Base-by-base conservation (phyloP, 106 monocot species). In the Hemerocallis citrina region DNA sequence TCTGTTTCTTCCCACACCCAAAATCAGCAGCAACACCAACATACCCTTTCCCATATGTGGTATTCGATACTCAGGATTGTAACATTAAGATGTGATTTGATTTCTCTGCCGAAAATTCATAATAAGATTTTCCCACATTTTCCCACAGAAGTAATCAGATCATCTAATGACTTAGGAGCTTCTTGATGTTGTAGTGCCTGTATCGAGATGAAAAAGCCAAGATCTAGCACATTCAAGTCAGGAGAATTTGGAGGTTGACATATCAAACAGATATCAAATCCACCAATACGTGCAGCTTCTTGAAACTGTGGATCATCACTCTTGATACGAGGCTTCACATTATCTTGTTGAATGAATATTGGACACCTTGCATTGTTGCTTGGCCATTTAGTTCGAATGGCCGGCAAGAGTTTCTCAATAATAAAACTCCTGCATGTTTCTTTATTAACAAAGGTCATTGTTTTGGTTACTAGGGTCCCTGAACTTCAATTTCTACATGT, bases 321-420 rank as follows among this genome's bases (percentile, higher is more conserved):
- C 22, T 23, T 17, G 21, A 52, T 52, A 29, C 25, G 52, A 4
- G 52, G 7, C 28, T 29, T 52, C 25, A 14, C 52, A 52, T 52
- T 52, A 27, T 52, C 52, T 52, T 52, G 52, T 27, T 52, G 52
- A 23, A 52, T 52, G 25, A 21, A 52, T 25, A 52, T 52, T 4
- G 52, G 3, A 8, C 21, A 23, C 7, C 6, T 52, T 20, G 47
- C 4, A 25, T 52, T 23, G 1, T 4, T 9, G 5, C 22, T 52
- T 52, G 28, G 6, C 52, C 52, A 52, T 52, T 52, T 52, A 25
- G 5, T 13, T 21, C 20, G 52, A 13, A 52, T 52, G 6, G 52
- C 13, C 7, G 7, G 14, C 25, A 52, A 9, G 3, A 52, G 5
- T 27, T 52, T 52, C 13, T 52, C 24, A 52, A 52, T 52, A 7